Evolutionary conservation across 805 yeast genomes (phyloP), one percentile per base, ranked within the genome.

Genomic region (Lachancea cidri): DNA sequence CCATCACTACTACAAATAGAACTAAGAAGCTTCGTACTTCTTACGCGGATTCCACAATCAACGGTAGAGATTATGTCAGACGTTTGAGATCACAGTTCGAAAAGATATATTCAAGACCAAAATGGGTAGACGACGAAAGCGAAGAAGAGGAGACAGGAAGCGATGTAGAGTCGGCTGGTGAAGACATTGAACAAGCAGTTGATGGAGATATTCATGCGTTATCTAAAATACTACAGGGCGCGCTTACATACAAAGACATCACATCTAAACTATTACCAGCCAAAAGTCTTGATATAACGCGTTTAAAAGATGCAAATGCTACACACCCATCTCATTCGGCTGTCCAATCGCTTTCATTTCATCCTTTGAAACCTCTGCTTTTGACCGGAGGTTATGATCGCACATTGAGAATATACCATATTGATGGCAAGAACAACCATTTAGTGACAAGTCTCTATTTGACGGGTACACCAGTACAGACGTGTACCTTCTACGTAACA

Each of bases 381-480:
- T 66, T 93, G 39, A 85, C 96, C 0, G 95, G 93, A 42, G 99
- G 99, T 17, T 89, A 83, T 59, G 99, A 93, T 62, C 74, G 86
- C 50, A 83, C 96, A 0, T 60, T 93, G 41, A 73, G 98, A 51
- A 71, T 93, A 11, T 93, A 81, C 61, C 95, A 91, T 57, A 77
- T 89, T 38, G 98, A 93, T 60, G 97, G 98, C 13, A 85, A 83
- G 55, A 60, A 65, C 43, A 93, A 93, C 58, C 78, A 77, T 45
- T 66, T 91, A 30, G 94, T 89, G 24, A 83, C 96, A 3, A 81
- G 95, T 33, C 67, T 91, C 46, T 86, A 82, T 62, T 70, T 93
- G 41, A 76, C 81, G 39, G 80, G 85, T 48, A 74, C 86, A 8
- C 96, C 98, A 4, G 73, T 93, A 35, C 84, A 82, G 50, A 74